These are phyloP conservation scores for Carex parvula DNA, from an alignment of 176 grass and related monocot species.

Conservation along the genomic window DNA sequence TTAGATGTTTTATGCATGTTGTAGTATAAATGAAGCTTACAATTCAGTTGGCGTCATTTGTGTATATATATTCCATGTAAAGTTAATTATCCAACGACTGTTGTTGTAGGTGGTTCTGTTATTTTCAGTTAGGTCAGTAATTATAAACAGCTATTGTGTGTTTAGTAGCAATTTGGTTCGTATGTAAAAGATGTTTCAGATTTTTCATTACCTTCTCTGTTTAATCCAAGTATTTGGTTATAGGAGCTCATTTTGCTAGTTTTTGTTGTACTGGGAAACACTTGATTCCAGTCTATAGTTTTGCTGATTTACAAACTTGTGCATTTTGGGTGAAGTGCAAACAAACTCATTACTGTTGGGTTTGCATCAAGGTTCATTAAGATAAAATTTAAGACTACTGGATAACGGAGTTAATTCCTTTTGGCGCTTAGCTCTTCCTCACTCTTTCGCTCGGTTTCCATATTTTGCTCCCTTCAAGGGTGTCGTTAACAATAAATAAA, in stretches of 20 bases:
- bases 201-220: background rate
- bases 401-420: background rate
- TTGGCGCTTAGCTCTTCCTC: background rate
- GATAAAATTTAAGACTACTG: background rate
- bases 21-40: conserved; percentile 15
- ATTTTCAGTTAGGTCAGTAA: conserved; percentile 23
- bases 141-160: conserved; percentile 11
- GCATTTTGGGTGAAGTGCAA: background rate
- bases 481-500: background rate
- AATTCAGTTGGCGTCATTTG: background rate
- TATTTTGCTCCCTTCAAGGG: background rate
- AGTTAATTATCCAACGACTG: conserved; percentile 23
- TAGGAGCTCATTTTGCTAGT: background rate
- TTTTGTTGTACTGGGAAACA: background rate
- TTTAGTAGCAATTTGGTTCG: background rate
- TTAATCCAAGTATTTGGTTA: background rate
- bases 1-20: conserved; percentile 25
- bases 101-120: conserved; percentile 17
- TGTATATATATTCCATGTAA: conserved; percentile 32
- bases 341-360: background rate
- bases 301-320: background rate
- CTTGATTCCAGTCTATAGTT: background rate
- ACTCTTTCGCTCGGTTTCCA: too few relatives aligned
- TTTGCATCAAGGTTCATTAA: background rate
- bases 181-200: background rate